A percentile compares a stretch with the other conserved stretches of the same genome.
Evolutionary conservation across 1,139 yeast genomes (phyloP).

Genomic region (Pneumocystis sp.): DNA sequence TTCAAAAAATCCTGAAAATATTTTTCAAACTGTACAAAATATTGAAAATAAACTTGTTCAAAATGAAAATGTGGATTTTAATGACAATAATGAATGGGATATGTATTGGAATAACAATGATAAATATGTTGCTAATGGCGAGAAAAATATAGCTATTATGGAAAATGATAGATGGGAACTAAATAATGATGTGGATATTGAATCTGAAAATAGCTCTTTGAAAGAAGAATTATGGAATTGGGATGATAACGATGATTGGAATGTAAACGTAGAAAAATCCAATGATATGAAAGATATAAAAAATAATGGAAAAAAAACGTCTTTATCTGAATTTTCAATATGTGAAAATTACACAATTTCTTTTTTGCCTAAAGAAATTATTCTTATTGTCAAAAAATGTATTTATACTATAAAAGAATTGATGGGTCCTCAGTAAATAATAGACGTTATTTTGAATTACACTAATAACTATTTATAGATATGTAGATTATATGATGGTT

Average conservation of each 20-base stretch:
- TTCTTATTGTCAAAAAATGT: neutral
- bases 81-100: neutral
- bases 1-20: neutral
- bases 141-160: neutral
- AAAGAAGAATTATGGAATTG: neutral
- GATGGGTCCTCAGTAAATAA: neutral
- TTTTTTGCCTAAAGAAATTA: neutral
- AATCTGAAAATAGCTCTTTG: neutral
- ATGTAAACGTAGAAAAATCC: neutral
- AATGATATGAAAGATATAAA: neutral
- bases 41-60: neutral
- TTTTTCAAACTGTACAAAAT: neutral
- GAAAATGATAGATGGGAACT: slow-evolving; percentile 1
- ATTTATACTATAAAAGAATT: neutral
- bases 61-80: neutral
- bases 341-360: neutral
- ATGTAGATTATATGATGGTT: neutral
- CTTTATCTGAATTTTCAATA: neutral
- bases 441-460: neutral
- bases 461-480: neutral
- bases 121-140: neutral
- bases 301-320: neutral
- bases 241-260: neutral
- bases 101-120: neutral
- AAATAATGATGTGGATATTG: neutral